Conservation (phyloP, 2,329 filamentous ascomycete genomes). For the Septoria petroselini region DNA sequence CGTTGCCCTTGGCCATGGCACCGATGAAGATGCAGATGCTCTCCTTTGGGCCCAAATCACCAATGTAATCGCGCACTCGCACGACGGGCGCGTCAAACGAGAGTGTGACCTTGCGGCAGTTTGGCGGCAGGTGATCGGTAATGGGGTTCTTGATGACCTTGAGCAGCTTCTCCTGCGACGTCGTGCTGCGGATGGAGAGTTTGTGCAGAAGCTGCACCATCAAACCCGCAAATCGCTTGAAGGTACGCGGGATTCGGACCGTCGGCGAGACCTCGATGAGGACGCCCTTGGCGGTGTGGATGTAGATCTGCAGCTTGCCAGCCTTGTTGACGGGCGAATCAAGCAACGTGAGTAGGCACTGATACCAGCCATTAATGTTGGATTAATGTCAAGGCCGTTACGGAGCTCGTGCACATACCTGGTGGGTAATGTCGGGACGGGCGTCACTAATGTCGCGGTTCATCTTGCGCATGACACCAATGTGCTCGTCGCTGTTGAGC, state of each 20-base stretch:
- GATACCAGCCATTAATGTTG: slow-evolving; percentile 28
- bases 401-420: slow-evolving; percentile 56
- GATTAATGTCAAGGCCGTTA: slow-evolving; percentile 22
- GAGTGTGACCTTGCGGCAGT: slow-evolving; percentile 95
- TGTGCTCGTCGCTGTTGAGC: slow-evolving; percentile 98
- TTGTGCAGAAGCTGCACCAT: slow-evolving; percentile 98
- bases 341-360: slow-evolving; percentile 95
- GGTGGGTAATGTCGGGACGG: slow-evolving; percentile 94
- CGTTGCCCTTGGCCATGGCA: slow-evolving; percentile 95
- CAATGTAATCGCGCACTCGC: slow-evolving; percentile 83
- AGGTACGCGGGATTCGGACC: slow-evolving; percentile 94
- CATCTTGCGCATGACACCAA: slow-evolving; percentile 99
- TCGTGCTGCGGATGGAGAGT: slow-evolving; percentile 91
- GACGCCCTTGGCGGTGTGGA: slow-evolving; percentile 94
- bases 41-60: slow-evolving; percentile 72
- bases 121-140: slow-evolving; percentile 91
- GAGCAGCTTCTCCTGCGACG: slow-evolving; percentile 94
- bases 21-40: slow-evolving; percentile 98
- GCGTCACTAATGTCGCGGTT: slow-evolving; percentile 97
- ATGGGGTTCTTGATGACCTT: slow-evolving; percentile 98
- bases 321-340: slow-evolving; percentile 99
- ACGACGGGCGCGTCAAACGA: slow-evolving; percentile 90
- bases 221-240: slow-evolving; percentile 96
- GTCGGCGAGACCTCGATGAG: slow-evolving; percentile 98
- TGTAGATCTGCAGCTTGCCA: slow-evolving; percentile 95